Conservation (phyloP, 768 basidiomycete genomes). For the Tricholoma matsutake region DNA sequence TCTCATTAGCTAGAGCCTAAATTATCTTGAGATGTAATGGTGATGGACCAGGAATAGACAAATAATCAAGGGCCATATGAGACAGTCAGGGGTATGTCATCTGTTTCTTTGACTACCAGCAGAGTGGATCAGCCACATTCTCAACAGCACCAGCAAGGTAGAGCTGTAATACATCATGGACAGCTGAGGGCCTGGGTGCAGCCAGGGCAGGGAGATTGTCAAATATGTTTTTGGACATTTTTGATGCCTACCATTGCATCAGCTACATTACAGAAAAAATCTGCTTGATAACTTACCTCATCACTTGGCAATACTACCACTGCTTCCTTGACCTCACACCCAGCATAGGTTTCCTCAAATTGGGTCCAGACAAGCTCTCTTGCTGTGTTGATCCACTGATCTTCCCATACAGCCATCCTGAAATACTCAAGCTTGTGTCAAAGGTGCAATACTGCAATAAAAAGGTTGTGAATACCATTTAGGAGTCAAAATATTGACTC, state of each 20-base stretch:
- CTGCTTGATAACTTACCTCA: not conserved
- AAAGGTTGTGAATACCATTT: constrained; percentile 9
- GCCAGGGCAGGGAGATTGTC: constrained; percentile 18
- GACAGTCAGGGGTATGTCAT: constrained; percentile 18
- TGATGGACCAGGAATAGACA: constrained; percentile 21
- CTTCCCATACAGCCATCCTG: not conserved
- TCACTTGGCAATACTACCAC: not conserved
- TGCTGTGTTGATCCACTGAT: not conserved
- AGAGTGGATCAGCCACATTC: constrained; percentile 13
- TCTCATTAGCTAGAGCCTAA: not conserved
- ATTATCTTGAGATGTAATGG: not conserved
- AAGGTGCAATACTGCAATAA: constrained; percentile 25
- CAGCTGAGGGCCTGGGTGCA: not conserved
- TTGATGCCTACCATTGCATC: not conserved
- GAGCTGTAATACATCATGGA: constrained; percentile 14
- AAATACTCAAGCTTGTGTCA: not conserved
- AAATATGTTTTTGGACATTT: not conserved
- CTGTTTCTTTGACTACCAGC: constrained; percentile 20
- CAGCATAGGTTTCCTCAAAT: not conserved
- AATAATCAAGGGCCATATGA: too few species aligned
- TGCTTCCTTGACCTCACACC: too few species aligned
- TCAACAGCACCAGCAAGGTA: constrained; percentile 20
- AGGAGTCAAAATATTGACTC: constrained; percentile 20
- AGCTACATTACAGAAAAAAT: not conserved
- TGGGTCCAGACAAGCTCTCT: constrained; percentile 16